Base-by-base conservation (phyloP, 202 grass and related monocot species). In the Dendrocalamus latiflorus region DNA sequence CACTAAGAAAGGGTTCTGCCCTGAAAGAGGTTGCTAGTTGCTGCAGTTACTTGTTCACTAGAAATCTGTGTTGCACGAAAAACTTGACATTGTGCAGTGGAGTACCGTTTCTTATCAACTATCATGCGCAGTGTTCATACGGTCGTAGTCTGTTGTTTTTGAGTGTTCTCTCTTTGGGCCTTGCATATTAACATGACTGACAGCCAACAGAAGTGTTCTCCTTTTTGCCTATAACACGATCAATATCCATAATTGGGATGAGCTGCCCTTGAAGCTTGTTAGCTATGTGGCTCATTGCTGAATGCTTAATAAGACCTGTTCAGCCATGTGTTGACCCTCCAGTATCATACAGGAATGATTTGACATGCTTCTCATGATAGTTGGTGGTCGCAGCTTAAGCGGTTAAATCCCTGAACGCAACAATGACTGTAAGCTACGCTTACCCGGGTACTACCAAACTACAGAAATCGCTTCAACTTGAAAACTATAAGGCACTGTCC, bases 11-110 rank as follows among this genome's bases (percentile, higher is more conserved):
- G 0, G 0, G 43, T 20, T 64, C 9, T 71, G 4, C 78, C 28
- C 21, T 54, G 34, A 53, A 67, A 84, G 11, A 39, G 50, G 68
- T 14, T 49, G 28, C 56, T 65, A n/a, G 26, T 50, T 61, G 17
- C 36, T 50, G 2, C 39, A 38, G 8, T 76, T n/a, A n/a, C n/a
- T n/a, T 34, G 65, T 30, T 17, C 43, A 61, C 11, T 54, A 36
- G 51, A 43, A 76, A 63, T 16, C 14, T 87, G 65, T 85, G 74
- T 60, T 81, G 44, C 64, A 82, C 10, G 9, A 11, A 42, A 69
- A 38, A 20, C 0, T 20, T 16, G 22, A 54, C 16, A 34, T 9
- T 20, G 44, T 87, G 55, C n/a, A 37, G 28, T 48, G 36, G 16
- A 17, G 1, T 57, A 34, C 4, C 4, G 15, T 0, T 68, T 59